Percentiles rank a stretch among this genome's conserved stretches.
phyloP scores from a whole-genome alignment of 2,329 filamentous ascomycete species.

The Setomelanomma holmii region DNA sequence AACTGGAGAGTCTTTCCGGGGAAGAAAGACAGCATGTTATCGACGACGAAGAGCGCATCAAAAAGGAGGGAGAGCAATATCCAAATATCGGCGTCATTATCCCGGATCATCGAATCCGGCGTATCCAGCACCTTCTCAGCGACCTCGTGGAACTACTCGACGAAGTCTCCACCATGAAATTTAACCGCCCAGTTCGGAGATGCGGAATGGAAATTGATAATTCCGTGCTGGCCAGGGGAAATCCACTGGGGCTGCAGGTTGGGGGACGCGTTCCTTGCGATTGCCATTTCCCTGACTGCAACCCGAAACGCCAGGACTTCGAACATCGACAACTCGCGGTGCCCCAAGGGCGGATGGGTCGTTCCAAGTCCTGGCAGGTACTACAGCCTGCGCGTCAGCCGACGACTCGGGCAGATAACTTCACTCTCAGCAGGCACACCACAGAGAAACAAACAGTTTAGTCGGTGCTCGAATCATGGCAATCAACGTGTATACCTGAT shows the following conservation, averaged over 20 bases:
- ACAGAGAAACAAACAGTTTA: too few relatives aligned
- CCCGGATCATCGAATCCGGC: conserved; percentile 9
- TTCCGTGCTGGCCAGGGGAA: background rate
- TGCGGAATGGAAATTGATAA: background rate
- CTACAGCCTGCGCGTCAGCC: too few relatives aligned
- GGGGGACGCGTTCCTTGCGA: too few relatives aligned
- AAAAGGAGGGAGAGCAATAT: conserved; percentile 1
- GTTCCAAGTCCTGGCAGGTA: too few relatives aligned
- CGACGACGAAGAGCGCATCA: background rate
- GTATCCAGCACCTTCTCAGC: conserved; percentile 12
- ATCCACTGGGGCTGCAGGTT: background rate
- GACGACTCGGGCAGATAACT: too few relatives aligned
- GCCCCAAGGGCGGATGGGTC: too few relatives aligned
- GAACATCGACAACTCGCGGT: background rate
- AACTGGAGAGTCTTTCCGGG: background rate
- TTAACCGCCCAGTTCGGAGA: conserved; percentile 5
- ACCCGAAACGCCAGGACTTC: background rate
- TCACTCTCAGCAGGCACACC: too few relatives aligned
- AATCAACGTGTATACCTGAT: background rate
- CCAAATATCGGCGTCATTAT: conserved; percentile 9
- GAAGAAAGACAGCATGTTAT: background rate
- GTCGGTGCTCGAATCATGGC: too few relatives aligned
- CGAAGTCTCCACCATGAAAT: conserved; percentile 6
- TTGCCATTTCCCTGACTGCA: background rate
- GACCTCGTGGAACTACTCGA: conserved; percentile 8